Evolutionary conservation across 2,329 filamentous ascomycete species (phyloP), one percentile per base, ranked within the genome.

Genomic region (Hymenoscyphus scutula): DNA sequence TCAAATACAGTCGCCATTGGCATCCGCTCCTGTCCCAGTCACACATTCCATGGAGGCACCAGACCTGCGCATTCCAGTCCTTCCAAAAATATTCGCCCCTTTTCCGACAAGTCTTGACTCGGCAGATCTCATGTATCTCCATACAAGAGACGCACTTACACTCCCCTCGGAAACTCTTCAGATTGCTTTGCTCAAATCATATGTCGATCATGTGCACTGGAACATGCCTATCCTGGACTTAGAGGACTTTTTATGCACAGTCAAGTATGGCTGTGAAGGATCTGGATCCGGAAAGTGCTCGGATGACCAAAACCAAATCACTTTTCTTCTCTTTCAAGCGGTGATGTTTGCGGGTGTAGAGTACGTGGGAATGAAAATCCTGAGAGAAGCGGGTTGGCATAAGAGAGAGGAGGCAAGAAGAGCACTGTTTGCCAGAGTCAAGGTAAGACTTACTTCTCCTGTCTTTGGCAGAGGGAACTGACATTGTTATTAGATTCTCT

Each of bases 311-410:
- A 51, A 29, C 4, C 45, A 62, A 34, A 68, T 68, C 17, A 62
- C 37, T 15, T 54, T 71, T 15, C 61, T 71, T 29, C 56, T 71
- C 11, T 70, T 70, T 32, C 68, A 71, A 53, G 67, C 66, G 23
- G 62, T 70, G 10, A 64, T 71, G 65, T 70, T 66, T 60, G 67
- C 69, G 53, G 69, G 61, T 19, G 61, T 61, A 29, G 59, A 58
- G 17, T 64, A 59, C 61, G 61, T 69, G 7, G 51, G 55, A 17
- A 45, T 58, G 27, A 59, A 61, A 8, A 29, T 29, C 32, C 51
- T 71, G 41, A 60, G 53, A 32, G 62, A 63, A 15, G 66, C 66
- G 5, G 69, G 69, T 5, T 70, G 59, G 61, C 23, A 7, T 10
- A 63, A 27, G 19, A 55, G 67, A 38, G 58, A 63, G 25, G 58